phyloP scores from a whole-genome alignment of 495 filamentous ascomycete genomes.

The Emericellopsis terricola region DNA sequence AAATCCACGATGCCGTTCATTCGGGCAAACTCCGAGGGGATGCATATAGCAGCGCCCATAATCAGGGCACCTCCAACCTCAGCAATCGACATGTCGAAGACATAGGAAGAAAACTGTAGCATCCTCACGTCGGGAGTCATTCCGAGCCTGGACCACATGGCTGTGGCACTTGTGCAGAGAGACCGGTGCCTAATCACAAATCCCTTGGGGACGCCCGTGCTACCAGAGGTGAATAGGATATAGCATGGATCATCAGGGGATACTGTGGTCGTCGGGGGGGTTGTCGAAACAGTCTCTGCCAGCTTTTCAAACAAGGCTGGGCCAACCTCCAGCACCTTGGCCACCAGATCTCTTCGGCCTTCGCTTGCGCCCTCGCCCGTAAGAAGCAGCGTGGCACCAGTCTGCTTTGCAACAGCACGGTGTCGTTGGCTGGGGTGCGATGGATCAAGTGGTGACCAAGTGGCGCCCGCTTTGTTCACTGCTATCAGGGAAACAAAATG shows the following conservation, averaged over 20 bases:
- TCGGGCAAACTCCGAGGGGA: not conserved
- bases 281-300: not conserved
- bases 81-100: not conserved
- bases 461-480: slow-evolving; percentile 28
- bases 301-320: too few species aligned
- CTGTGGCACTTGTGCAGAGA: slow-evolving; percentile 5
- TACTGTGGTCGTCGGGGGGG: not conserved
- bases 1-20: not conserved
- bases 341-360: slow-evolving; percentile 1
- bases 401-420: too few species aligned
- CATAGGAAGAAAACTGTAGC: slow-evolving; percentile 37
- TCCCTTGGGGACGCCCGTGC: slow-evolving; percentile 11
- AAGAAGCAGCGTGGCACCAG: too few species aligned
- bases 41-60: not conserved
- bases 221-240: slow-evolving; percentile 27
- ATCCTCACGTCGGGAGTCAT: slow-evolving; percentile 24
- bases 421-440: slow-evolving; percentile 17
- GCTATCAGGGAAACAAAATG: slow-evolving; percentile 33
- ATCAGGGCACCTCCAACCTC: not conserved
- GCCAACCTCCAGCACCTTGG: slow-evolving; percentile 6
- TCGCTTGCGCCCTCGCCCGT: not conserved
- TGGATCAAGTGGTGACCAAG: slow-evolving; percentile 29
- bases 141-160: slow-evolving; percentile 5
- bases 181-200: slow-evolving; percentile 17
- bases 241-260: slow-evolving; percentile 12